phyloP scores from a whole-genome alignment of 352 stramenopile species.

The Globisporangium spiculum region DNA sequence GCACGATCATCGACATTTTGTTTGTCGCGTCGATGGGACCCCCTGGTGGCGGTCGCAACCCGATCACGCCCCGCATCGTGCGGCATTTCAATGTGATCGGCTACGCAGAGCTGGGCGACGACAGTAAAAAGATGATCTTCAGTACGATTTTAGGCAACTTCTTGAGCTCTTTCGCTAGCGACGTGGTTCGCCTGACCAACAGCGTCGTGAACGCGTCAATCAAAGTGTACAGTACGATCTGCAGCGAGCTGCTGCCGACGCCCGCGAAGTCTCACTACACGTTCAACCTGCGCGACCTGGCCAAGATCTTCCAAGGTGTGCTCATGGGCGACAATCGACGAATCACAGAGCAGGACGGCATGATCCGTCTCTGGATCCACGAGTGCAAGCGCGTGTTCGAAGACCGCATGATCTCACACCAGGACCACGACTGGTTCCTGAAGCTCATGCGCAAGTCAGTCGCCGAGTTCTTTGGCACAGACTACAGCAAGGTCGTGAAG shows the following conservation, averaged over 20 bases:
- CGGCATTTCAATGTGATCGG: conserved; percentile 94
- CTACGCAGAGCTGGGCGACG: conserved; percentile 88
- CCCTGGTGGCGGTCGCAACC: conserved; percentile 90
- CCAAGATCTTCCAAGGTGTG: conserved; percentile 92
- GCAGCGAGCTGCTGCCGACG: conserved; percentile 88
- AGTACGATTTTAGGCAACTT: conserved; percentile 91
- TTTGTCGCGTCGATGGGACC: conserved; percentile 92
- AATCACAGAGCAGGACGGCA: conserved; percentile 49
- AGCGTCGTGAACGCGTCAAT: conserved; percentile 85
- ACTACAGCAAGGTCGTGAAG: conserved; percentile 79
- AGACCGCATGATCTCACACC: conserved; percentile 90
- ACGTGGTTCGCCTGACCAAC: conserved; percentile 56
- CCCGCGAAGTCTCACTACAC: conserved; percentile 95
- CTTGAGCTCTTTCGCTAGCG: conserved; percentile 40
- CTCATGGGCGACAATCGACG: conserved; percentile 83
- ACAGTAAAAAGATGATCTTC: conserved; percentile 92
- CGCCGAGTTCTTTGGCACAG: conserved; percentile 69
- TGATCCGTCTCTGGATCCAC: conserved; percentile 92
- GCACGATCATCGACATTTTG: conserved; percentile 85
- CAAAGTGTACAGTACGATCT: conserved; percentile 90
- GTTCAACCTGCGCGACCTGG: conserved; percentile 94
- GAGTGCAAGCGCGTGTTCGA: conserved; percentile 94
- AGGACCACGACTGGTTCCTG: conserved; percentile 92
- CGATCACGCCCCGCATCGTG: conserved; percentile 88
- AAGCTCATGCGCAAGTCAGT: conserved; percentile 66